Evolutionary conservation across 2,329 filamentous ascomycete species (phyloP).

Genomic region (Nannizzia gypsea): DNA sequence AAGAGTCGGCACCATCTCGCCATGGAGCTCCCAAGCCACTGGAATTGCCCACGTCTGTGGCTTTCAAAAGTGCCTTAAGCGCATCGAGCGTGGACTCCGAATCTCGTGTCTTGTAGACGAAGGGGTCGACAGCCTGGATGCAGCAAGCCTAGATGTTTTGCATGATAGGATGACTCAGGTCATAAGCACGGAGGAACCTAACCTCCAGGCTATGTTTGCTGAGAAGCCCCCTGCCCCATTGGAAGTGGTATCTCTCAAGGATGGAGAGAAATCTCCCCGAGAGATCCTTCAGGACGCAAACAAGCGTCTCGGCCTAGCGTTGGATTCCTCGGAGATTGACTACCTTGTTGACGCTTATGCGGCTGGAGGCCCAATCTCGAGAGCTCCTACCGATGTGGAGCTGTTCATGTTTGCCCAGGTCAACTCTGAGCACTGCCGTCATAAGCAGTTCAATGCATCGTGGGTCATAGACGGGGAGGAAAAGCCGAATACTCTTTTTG

Average conservation of each 20-base stretch:
- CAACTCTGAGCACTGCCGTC: slow-evolving; percentile 85
- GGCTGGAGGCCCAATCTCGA: slow-evolving; percentile 45
- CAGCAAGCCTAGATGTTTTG: slow-evolving; percentile 52
- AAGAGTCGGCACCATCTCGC: slow-evolving; percentile 70
- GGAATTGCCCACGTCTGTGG: slow-evolving; percentile 89
- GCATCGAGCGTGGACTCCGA: slow-evolving; percentile 77
- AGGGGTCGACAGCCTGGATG: slow-evolving; percentile 46
- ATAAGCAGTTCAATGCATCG: slow-evolving; percentile 91
- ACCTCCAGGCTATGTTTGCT: slow-evolving; percentile 66
- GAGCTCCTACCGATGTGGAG: slow-evolving; percentile 75
- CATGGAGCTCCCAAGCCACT: slow-evolving; percentile 95
- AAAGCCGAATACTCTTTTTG: slow-evolving; percentile 73
- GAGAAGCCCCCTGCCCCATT: slow-evolving; percentile 55
- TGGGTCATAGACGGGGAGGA: slow-evolving; percentile 85
- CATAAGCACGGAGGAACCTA: slow-evolving; percentile 55
- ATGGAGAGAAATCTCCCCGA: slow-evolving; percentile 51
- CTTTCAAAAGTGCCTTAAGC: slow-evolving; percentile 55
- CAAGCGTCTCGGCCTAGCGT: slow-evolving; percentile 65
- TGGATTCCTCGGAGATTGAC: slow-evolving; percentile 81
- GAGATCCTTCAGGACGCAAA: slow-evolving; percentile 73
- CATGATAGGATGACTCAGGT: slow-evolving; percentile 95
- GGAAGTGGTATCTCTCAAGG: slow-evolving; percentile 63
- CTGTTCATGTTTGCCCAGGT: slow-evolving; percentile 99
- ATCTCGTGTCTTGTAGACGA: slow-evolving; percentile 51
- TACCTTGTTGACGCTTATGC: slow-evolving; percentile 82